Evolutionary conservation across 306 rosid species (phyloP).

Genomic region (Mucuna pruriens): DNA sequence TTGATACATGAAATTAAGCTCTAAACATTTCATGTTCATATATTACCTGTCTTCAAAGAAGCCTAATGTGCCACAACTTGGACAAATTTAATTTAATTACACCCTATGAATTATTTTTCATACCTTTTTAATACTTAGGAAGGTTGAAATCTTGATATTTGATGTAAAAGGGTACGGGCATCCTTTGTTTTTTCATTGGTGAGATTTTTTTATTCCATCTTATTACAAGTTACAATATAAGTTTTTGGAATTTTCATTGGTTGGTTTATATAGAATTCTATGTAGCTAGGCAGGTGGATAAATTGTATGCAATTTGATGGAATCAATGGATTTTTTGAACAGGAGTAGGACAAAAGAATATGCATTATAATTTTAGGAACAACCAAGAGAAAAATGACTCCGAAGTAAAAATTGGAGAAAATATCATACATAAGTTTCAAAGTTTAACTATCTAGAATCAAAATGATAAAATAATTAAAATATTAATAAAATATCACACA

Average conservation of each 20-base stretch:
- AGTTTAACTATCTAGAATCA: not conserved
- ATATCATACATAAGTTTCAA: too few species aligned
- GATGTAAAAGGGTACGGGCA: not conserved
- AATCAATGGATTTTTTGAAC: not conserved
- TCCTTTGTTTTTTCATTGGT: not conserved
- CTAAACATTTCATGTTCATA: not conserved
- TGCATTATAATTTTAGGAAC: not conserved
- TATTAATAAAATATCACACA: not conserved
- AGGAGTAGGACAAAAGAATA: not conserved
- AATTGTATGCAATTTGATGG: not conserved
- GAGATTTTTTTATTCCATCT: not conserved
- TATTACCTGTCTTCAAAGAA: not conserved
- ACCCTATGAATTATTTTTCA: not conserved
- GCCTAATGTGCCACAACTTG: not conserved
- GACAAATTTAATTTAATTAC: not conserved
- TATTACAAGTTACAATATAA: not conserved
- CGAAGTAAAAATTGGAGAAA: not conserved
- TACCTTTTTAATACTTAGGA: not conserved
- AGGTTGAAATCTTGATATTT: not conserved
- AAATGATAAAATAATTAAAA: too few species aligned
- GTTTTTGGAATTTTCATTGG: not conserved
- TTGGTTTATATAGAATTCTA: not conserved
- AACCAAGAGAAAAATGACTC: not conserved
- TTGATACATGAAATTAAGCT: not conserved
- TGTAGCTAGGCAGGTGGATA: not conserved